Conservation (phyloP, 495 filamentous ascomycete genomes). For the Xylaria telfairii region DNA sequence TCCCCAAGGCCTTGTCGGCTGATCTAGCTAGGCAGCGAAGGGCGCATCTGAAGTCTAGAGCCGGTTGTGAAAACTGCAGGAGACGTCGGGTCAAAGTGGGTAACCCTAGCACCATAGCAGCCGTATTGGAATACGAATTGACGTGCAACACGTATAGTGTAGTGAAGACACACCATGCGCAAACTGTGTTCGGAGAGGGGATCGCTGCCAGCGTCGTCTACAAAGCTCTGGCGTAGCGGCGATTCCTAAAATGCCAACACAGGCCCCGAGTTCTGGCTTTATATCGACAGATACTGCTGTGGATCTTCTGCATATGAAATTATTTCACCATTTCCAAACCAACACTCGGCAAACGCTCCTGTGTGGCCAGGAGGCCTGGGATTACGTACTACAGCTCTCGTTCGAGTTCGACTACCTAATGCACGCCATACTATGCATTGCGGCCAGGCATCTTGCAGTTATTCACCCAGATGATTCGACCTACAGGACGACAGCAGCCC, state of each 20-base stretch:
- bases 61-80: slow-evolving; percentile 32
- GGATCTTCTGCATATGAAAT: slow-evolving; percentile 21
- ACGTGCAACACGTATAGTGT: slow-evolving; percentile 10
- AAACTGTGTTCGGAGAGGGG: slow-evolving; percentile 12
- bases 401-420: slow-evolving; percentile 28
- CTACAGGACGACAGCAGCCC: slow-evolving; percentile 15
- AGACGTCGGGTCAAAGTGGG: slow-evolving; percentile 32
- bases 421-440: slow-evolving; percentile 24
- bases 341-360: slow-evolving; percentile 17
- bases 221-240: background rate
- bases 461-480: slow-evolving; percentile 15
- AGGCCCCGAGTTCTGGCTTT: background rate
- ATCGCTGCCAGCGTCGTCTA: slow-evolving; percentile 18
- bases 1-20: slow-evolving; percentile 22
- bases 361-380: slow-evolving; percentile 21
- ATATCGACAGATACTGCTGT: slow-evolving; percentile 8
- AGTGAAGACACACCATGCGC: slow-evolving; percentile 22
- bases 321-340: slow-evolving; percentile 25
- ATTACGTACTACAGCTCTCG: slow-evolving; percentile 24
- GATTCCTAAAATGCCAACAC: background rate
- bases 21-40: slow-evolving; percentile 29
- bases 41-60: slow-evolving; percentile 29
- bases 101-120: background rate
- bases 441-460: slow-evolving; percentile 25
- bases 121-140: background rate